Percentiles rank a stretch among this genome's conserved stretches.
These are phyloP conservation scores for Saitozyma sp. DNA, from an alignment of 768 basidiomycete species.

Conservation along the genomic window DNA sequence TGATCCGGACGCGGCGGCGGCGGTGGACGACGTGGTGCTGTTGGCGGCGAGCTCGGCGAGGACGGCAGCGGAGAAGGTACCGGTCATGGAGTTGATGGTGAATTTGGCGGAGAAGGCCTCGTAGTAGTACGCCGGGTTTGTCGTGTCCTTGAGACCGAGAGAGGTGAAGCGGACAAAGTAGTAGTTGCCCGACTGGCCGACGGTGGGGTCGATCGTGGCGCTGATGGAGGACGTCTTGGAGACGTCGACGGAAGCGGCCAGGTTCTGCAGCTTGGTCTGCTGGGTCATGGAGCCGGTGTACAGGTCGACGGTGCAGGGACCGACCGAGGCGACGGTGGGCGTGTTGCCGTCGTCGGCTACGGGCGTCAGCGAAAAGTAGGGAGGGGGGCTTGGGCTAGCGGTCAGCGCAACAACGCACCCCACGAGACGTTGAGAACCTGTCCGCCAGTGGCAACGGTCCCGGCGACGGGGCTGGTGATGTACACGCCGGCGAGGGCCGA, in stretches of 20 bases:
- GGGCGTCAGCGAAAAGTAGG: slow-evolving; percentile 11
- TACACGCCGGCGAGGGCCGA: slow-evolving; percentile 49
- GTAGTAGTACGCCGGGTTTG: slow-evolving; percentile 60
- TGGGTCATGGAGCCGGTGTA: slow-evolving; percentile 45
- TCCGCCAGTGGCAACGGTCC: slow-evolving; percentile 34
- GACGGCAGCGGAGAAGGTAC: slow-evolving; percentile 62
- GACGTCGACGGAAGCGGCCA: slow-evolving; percentile 50
- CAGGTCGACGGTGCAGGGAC: slow-evolving; percentile 46
- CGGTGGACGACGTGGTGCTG: slow-evolving; percentile 2
- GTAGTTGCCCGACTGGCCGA: slow-evolving; percentile 45
- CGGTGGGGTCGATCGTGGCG: slow-evolving; percentile 42
- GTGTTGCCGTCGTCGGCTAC: slow-evolving; percentile 47
- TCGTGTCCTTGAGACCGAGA: slow-evolving; percentile 58
- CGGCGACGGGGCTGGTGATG: slow-evolving; percentile 44
- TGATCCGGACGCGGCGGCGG: slow-evolving; percentile 8
- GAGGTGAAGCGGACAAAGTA: slow-evolving; percentile 78
- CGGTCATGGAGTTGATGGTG: slow-evolving; percentile 68
- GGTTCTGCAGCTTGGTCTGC: slow-evolving; percentile 49
- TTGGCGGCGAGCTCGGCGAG: slow-evolving; percentile 63
- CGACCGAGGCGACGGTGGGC: slow-evolving; percentile 41
- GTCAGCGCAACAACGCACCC: slow-evolving; percentile 35
- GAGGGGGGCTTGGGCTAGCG: not conserved
- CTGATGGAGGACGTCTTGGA: slow-evolving; percentile 36
- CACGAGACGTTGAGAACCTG: slow-evolving; percentile 46
- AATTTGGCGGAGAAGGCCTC: slow-evolving; percentile 79